Evolutionary conservation across 345 rosid genomes (phyloP).

Genomic region (Leavenworthia alabamica): DNA sequence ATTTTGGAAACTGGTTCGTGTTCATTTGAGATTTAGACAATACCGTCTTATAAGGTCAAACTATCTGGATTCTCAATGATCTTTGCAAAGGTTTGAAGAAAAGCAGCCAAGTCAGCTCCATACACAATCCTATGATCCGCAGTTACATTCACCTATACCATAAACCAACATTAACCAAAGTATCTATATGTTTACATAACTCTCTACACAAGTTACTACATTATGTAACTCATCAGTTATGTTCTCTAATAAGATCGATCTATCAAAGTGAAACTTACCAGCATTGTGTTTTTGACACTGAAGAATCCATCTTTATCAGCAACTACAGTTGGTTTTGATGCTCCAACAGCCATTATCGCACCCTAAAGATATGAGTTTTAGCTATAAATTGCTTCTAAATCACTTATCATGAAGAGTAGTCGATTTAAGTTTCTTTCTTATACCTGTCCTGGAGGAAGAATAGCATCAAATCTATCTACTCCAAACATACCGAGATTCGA

Average conservation of each 20-base stretch:
- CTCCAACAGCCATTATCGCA: constrained; percentile 98
- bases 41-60: constrained; percentile 54
- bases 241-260: background rate
- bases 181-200: background rate
- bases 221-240: background rate
- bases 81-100: constrained; percentile 87
- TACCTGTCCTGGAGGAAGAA: constrained; percentile 95
- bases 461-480: constrained; percentile 96
- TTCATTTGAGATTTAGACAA: background rate
- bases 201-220: background rate
- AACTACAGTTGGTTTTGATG: constrained; percentile 83
- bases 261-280: constrained; percentile 44
- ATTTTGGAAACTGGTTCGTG: constrained; percentile 12
- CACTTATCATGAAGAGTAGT: constrained; percentile 2
- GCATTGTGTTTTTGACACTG: constrained; percentile 79
- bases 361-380: constrained; percentile 48
- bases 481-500: constrained; percentile 97
- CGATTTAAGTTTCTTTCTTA: background rate
- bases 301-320: constrained; percentile 89
- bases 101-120: constrained; percentile 94
- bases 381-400: background rate
- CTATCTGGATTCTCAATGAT: constrained; percentile 77
- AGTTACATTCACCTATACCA: constrained; percentile 90
- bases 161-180: background rate
- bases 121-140: constrained; percentile 88